Conservation (phyloP, 2,329 filamentous ascomycete genomes). For the Neonectria sp. region DNA sequence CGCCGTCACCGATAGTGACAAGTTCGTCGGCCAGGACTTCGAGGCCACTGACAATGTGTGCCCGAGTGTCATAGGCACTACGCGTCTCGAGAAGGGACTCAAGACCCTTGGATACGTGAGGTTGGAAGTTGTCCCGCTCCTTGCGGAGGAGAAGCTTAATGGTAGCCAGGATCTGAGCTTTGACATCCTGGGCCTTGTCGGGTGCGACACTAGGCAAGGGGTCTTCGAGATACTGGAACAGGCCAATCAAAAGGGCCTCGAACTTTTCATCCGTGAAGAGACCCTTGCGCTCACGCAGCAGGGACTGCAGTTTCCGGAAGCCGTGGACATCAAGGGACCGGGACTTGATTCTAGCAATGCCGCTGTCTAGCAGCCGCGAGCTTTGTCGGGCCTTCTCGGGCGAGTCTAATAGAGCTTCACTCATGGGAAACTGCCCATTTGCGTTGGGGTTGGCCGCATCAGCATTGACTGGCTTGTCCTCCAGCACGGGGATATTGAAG, state of each 20-base stretch:
- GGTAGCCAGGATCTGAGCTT: slow-evolving; percentile 81
- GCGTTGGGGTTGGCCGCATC: slow-evolving; percentile 55
- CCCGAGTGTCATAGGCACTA: slow-evolving; percentile 75
- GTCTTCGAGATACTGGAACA: slow-evolving; percentile 81
- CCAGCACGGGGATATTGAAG: slow-evolving; percentile 67
- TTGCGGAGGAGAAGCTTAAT: slow-evolving; percentile 81
- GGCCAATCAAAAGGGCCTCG: slow-evolving; percentile 74
- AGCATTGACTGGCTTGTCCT: slow-evolving; percentile 74
- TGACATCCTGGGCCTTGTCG: slow-evolving; percentile 80
- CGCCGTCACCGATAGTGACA: slow-evolving; percentile 74
- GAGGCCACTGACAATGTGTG: slow-evolving; percentile 81
- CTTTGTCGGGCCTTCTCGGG: slow-evolving; percentile 71
- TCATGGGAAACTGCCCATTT: slow-evolving; percentile 41
- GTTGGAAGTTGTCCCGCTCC: slow-evolving; percentile 75
- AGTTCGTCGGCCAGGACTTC: slow-evolving; percentile 83
- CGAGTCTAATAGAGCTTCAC: slow-evolving; percentile 42
- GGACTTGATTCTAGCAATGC: slow-evolving; percentile 79
- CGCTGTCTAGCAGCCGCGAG: slow-evolving; percentile 78
- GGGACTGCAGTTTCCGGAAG: slow-evolving; percentile 83
- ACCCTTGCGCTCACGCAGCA: slow-evolving; percentile 77
- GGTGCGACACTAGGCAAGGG: slow-evolving; percentile 67
- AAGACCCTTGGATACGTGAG: slow-evolving; percentile 77
- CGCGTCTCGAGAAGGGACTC: slow-evolving; percentile 77
- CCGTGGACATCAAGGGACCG: slow-evolving; percentile 85
- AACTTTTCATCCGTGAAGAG: slow-evolving; percentile 78